Base-by-base conservation (phyloP, 192 early-diverging fungal species). In the Backusella psychrophila region DNA sequence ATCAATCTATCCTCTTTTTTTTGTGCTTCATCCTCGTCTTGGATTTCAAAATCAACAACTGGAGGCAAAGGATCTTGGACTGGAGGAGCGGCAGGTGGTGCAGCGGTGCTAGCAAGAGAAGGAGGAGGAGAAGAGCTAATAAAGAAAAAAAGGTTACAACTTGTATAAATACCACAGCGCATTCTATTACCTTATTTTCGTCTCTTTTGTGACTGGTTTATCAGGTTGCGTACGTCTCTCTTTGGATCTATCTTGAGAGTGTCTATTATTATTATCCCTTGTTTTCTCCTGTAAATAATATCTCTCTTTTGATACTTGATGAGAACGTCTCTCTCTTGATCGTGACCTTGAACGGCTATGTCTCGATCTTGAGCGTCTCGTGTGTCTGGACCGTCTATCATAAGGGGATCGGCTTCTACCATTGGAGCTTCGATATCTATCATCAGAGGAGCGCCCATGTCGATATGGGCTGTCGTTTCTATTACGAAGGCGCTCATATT, bases 1-100 rank as follows among this genome's bases (percentile, higher is more conserved):
- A 97, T 91, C 69, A 94, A 71, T 63, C 87, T 83, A 72, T 94
- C 90, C 77, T 96, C 93, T 41, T 95, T 93, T 29, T 88, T 89
- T 56, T 93, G 89, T 11, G 87, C 82, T 73, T 91, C 89, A 33
- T 81, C 80, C 65, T 76, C 80, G 12, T 81, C 79, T 46, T 56
- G 65, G 38, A 80, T 63, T 3, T 80, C 79, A 35, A 73, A 56
- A 52, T 76, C 79, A 38, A 44, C 39, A 33, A 36, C 46, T 34
- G 41, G 76, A 21, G 29, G 42, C 33, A 68, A 21, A 68, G 53
- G 39, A 36, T 75, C 41, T 19, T 56, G 7, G 23, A 17, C 44
- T 8, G 65, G 21, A 15, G 5, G 12, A 44, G 65, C 11, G 33
- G 19, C n/a, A 19, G 23, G 26, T 46, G 35, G 35, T 34, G 66